Base-by-base conservation (phyloP, 1,139 yeast genomes). In the Scheffersomyces segobiensis region DNA sequence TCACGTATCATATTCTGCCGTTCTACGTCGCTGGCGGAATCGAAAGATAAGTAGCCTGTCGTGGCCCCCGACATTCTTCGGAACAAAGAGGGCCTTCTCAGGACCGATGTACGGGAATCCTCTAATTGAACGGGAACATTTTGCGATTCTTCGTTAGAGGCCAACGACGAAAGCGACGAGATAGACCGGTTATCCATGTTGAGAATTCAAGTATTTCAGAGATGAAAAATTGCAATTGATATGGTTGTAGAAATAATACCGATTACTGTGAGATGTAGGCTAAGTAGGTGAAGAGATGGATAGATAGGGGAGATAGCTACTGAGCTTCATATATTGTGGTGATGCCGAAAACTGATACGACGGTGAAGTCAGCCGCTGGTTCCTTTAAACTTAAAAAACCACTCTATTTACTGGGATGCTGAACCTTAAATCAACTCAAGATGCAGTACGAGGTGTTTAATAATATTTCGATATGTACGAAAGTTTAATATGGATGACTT, bases 41-140 rank as follows among this genome's bases (percentile, higher is more conserved):
- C 42, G 42, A 32, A 32, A 32, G 42, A 32, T 39, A 64, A 64
- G 56, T 56, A 62, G 52, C 57, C 56, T 12, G 65, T 52, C 0
- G 67, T 64, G 3, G 63, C 67, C 8, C 58, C 57, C 3, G 69
- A 65, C 2, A 63, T n/a, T 20, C 68, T 48, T 50, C 70, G 47
- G 10, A 57, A 50, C 5, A 64, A 12, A 3, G 63, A 58, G 7
- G 51, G 56, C 32, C 26, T 50, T 19, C 49, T 52, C 20, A 26
- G 59, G 19, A 17, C 14, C 24, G 50, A 20, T 19, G 26, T 19
- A 20, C 26, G 21, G 12, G 26, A 20, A 20, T 6, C 50, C 26
- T 48, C 26, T 19, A 48, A 48, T 20, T 48, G 50, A 20, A 48
- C 50, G 24, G 50, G 50, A 7, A 6, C n/a, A 18, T 48, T 48